Conservation (phyloP, 768 basidiomycete genomes). For the Chalciporus chontae region DNA sequence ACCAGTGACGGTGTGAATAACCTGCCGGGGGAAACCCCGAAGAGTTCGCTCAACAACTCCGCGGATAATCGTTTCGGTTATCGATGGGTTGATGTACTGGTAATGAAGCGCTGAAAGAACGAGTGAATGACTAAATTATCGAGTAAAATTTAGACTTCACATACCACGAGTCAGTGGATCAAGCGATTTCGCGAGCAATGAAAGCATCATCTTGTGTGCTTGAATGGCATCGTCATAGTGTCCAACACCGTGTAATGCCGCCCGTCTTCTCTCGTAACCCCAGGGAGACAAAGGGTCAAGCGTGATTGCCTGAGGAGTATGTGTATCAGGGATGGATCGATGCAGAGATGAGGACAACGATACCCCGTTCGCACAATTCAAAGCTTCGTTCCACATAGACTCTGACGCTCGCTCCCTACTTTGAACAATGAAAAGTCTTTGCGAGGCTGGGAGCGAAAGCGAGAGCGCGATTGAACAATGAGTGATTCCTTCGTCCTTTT, state of each 20-base stretch:
- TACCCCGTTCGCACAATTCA: too few relatives aligned
- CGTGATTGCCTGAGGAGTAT: conserved; percentile 5
- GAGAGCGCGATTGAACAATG: too few relatives aligned
- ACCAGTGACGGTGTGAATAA: conserved; percentile 10
- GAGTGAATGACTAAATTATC: too few relatives aligned
- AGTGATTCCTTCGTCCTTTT: too few relatives aligned
- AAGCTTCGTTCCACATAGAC: too few relatives aligned
- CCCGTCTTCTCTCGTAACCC: conserved; percentile 11
- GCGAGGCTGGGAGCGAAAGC: too few relatives aligned
- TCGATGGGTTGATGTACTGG: neutral
- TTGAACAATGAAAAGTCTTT: too few relatives aligned
- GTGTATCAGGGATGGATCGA: too few relatives aligned
- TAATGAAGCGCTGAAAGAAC: neutral
- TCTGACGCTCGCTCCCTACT: too few relatives aligned
- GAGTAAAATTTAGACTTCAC: neutral
- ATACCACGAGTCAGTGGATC: conserved; percentile 4
- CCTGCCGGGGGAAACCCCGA: neutral
- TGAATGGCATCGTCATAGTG: neutral
- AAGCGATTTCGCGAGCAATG: conserved; percentile 1
- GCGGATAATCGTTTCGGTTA: neutral
- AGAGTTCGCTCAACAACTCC: neutral
- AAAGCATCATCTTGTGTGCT: conserved; percentile 10
- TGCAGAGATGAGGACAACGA: too few relatives aligned
- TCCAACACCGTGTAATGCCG: conserved; percentile 1
- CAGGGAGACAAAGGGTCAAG: conserved; percentile 6